Evolutionary conservation across 345 rosid genomes (phyloP).

Genomic region (Eucalyptus curtisii): DNA sequence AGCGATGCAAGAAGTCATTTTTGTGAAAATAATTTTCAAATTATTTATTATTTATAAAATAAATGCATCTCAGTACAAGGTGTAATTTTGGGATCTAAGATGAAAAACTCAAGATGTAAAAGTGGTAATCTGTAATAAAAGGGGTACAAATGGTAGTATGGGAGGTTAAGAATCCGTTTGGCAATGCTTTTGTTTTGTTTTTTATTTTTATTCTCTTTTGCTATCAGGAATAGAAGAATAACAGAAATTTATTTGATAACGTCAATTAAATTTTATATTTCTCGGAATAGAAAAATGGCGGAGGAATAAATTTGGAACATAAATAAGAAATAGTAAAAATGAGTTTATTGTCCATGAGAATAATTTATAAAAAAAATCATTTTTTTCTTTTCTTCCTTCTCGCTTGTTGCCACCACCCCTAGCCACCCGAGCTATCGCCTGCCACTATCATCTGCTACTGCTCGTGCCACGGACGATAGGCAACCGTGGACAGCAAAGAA

Average conservation of each 20-base stretch:
- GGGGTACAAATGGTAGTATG: no score
- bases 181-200: no score
- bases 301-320: accelerated
- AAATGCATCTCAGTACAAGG: not conserved
- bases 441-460: accelerated
- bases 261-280: no score
- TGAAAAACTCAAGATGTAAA: not conserved
- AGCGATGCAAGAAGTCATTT: no score
- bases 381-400: no score
- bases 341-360: no score
- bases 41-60: no score
- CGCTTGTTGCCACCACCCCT: accelerated
- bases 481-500: accelerated
- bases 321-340: no score
- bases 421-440: accelerated
- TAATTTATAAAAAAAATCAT: no score
- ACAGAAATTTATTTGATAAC: accelerated
- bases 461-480: no score
- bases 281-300: accelerated
- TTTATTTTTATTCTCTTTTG: accelerated
- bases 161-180: no score
- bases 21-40: no score
- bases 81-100: not conserved
- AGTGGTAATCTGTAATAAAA: not conserved
- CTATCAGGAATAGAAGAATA: accelerated